Percentiles rank a stretch among this genome's conserved stretches.
phyloP scores from a whole-genome alignment of 1,284 basidiomycete species.

The Tilletia setariae region DNA sequence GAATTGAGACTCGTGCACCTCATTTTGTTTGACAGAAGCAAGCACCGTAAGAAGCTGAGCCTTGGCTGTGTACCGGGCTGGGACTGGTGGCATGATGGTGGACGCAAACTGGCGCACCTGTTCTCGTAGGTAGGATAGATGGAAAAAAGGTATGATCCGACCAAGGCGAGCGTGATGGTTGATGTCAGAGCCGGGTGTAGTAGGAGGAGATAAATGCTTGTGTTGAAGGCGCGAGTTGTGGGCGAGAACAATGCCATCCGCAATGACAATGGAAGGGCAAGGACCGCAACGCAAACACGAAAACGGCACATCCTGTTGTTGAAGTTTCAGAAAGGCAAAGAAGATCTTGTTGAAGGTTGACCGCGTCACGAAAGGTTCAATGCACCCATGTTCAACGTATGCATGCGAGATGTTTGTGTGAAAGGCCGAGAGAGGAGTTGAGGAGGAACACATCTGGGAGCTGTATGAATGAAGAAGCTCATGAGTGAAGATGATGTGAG shows the following conservation, averaged over 20 bases:
- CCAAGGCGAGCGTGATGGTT: not conserved
- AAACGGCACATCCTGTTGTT: not conserved
- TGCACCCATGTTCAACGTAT: not conserved
- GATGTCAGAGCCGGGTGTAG: not conserved
- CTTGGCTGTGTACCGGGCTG: too few species aligned
- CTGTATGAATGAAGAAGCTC: constrained; percentile 3
- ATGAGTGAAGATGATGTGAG: not conserved
- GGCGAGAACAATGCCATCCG: not conserved
- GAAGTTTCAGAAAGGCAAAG: not conserved
- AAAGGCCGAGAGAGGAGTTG: not conserved
- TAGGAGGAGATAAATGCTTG: not conserved
- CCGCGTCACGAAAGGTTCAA: not conserved
- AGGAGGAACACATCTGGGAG: not conserved
- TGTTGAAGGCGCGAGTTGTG: not conserved
- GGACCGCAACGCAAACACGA: not conserved
- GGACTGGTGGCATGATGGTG: too few species aligned
- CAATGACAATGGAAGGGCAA: not conserved
- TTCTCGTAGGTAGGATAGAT: not conserved
- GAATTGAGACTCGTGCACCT: too few species aligned
- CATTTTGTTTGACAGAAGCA: too few species aligned
- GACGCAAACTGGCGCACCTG: not conserved
- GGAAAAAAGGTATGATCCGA: not conserved
- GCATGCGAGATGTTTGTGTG: not conserved
- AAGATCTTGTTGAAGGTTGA: constrained; percentile 6
- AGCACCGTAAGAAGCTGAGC: too few species aligned